Conservation (phyloP, 495 filamentous ascomycete genomes). For the Daldinia loculata region DNA sequence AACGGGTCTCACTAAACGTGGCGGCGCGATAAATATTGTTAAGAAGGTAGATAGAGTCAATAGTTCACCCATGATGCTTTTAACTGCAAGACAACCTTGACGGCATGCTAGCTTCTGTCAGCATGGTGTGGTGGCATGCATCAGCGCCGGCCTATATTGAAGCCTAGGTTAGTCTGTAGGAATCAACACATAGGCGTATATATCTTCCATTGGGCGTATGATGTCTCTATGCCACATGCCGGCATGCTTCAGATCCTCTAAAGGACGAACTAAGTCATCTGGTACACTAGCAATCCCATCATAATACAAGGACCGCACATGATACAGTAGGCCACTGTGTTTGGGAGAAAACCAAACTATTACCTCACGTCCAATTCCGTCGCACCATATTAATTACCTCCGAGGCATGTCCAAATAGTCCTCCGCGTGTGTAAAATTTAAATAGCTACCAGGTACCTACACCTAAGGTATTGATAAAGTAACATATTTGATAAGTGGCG, state of each 20-base stretch:
- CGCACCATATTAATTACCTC: conserved; percentile 16
- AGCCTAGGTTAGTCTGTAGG: conserved; percentile 34
- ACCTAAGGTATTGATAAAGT: not conserved
- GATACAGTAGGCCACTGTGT: conserved; percentile 26
- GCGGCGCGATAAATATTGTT: conserved; percentile 13
- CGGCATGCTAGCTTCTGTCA: conserved; percentile 25
- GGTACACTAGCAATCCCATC: conserved; percentile 12
- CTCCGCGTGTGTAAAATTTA: not conserved
- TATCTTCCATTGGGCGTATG: conserved; percentile 12
- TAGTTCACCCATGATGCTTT: conserved; percentile 17
- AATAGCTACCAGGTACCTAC: not conserved
- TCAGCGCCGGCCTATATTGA: conserved; percentile 28
- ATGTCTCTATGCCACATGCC: conserved; percentile 31
- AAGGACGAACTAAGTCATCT: conserved; percentile 24
- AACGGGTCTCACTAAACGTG: conserved; percentile 21
- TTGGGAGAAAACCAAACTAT: conserved; percentile 6
- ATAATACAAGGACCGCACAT: conserved; percentile 23
- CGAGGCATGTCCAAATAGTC: not conserved
- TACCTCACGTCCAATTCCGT: conserved; percentile 11
- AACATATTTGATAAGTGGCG: not conserved
- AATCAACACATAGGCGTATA: conserved; percentile 30
- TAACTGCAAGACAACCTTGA: conserved; percentile 27
- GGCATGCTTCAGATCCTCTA: conserved; percentile 32
- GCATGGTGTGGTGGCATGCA: conserved; percentile 43
- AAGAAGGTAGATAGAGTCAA: conserved; percentile 3